Evolutionary conservation across 2,329 filamentous ascomycete species (phyloP), one percentile per base, ranked within the genome.

Genomic region (Trichoderma afroharzianum): DNA sequence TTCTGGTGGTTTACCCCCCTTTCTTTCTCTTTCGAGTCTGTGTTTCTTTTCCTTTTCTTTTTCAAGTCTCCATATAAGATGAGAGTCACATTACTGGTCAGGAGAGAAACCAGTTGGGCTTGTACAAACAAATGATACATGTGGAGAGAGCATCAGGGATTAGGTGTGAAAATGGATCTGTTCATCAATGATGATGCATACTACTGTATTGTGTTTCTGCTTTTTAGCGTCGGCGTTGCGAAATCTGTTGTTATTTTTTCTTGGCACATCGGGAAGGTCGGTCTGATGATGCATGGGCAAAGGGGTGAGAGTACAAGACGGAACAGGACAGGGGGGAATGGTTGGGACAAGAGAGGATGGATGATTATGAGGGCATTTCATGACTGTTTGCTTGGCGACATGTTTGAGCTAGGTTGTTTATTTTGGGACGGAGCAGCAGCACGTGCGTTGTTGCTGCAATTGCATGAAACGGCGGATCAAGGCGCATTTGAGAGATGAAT

Each of bases 141-240:
- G 59, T 57, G 68, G 47, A 63, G 43, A 70, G 50, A 63, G 3
- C 24, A 14, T 57, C 59, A 47, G 68, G 58, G 59, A 57, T 39
- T 57, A 70, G 36, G 39, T 28, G 43, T 30, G 24, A 26, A 63
- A 70, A 39, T 55, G 68, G 59, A 70, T 50, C 6, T 70, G 24
- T 62, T 63, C 30, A 63, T 55, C 68, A 61, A 71, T 4, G 61
- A 67, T 67, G 36, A 71, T 55, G 67, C 50, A 63, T 64, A 39
- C 74, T 64, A 39, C 74, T 71, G 68, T 66, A 62, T 63, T 69
- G 70, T 73, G 32, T 71, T 72, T 70, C 39, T 30, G 28, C 59
- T 72, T 71, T 58, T 57, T 63, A 53, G 63, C 59, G 63, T 61
- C 15, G 61, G 64, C 57, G 39, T 50, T 70, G 36, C 53, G 47